Base-by-base conservation (phyloP, 352 stramenopile genomes). In the Globisporangium ultimum region DNA sequence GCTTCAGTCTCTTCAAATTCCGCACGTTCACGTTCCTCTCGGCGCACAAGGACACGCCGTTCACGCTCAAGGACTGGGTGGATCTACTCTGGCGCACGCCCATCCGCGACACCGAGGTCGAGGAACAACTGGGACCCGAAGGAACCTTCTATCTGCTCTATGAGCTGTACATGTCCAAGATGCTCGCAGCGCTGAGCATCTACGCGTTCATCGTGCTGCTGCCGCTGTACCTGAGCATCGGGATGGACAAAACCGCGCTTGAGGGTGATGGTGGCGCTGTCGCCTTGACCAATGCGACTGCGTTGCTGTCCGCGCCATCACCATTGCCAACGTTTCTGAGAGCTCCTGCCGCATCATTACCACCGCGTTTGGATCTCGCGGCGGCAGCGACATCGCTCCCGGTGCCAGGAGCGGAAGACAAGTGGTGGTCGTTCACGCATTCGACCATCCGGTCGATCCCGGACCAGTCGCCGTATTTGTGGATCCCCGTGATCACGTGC, bases 141-240 rank as follows among this genome's bases (percentile, higher is more conserved):
- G 80, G 80, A 43, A 88, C 85, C 7, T 95, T 93, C 64, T 95
- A 95, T 61, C 61, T 95, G 57, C 68, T 92, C 24, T 95, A 89
- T 60, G 79, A 93, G 60, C 66, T 89, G 47, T 95, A 95, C 73
- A 78, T 80, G 17, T 71, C 75, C 46, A 76, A 76, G 36, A 72
- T 93, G 15, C 61, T 95, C 41, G 69, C 73, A 2, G 75, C 60
- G 13, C 72, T 95, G 40, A 90, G 74, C 43, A 60, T 76, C 24
- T 81, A 87, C 55, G 85, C 85, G 6, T 51, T 89, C 55, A n/a
- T 89, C 15, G 66, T 88, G 47, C 60, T 95, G 17, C 66, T 95
- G 43, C 85, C 85, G 41, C 58, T 92, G 5, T 95, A 95, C 52
- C 53, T 95, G 10, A 66, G 65, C 22, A 72, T 93, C 47, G 71